Evolutionary conservation across 2,329 filamentous ascomycete species (phyloP).

Genomic region (Phialophora macrospora): DNA sequence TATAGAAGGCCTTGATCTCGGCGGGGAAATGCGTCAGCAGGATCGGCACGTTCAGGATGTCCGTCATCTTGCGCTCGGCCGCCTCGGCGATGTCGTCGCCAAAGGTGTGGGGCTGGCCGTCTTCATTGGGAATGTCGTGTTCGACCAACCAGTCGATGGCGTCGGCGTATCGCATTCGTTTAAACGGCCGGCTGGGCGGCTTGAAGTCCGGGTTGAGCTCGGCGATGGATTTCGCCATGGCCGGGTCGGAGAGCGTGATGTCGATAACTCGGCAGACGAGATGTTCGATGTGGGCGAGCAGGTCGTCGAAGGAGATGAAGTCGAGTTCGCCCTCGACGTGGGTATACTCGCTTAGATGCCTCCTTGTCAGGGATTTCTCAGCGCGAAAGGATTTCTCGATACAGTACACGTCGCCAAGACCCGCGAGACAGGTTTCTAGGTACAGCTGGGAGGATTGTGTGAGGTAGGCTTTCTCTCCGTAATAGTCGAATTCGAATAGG

Average conservation of each 20-base stretch:
- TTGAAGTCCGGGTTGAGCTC: slow-evolving; percentile 90
- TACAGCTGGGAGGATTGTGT: slow-evolving; percentile 98
- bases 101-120: slow-evolving; percentile 79
- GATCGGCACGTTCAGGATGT: slow-evolving; percentile 92
- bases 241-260: slow-evolving; percentile 72
- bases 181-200: slow-evolving; percentile 81
- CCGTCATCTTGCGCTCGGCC: slow-evolving; percentile 95
- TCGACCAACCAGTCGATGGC: slow-evolving; percentile 93
- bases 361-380: slow-evolving; percentile 91
- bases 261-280: slow-evolving; percentile 87
- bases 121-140: slow-evolving; percentile 87
- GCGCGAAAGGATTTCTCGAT: slow-evolving; percentile 99
- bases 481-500: slow-evolving; percentile 87
- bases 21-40: slow-evolving; percentile 96
- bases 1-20: slow-evolving; percentile 99
- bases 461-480: slow-evolving; percentile 86
- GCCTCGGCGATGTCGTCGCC: slow-evolving; percentile 98
- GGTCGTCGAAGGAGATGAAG: slow-evolving; percentile 90
- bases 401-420: slow-evolving; percentile 93
- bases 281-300: slow-evolving; percentile 84
- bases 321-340: slow-evolving; percentile 96
- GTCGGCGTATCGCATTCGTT: slow-evolving; percentile 92
- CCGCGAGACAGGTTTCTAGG: slow-evolving; percentile 90
- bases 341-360: slow-evolving; percentile 94
- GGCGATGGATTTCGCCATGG: slow-evolving; percentile 74